Evolutionary conservation across 805 yeast genomes (phyloP).

Genomic region (Metschnikowia hibisci): DNA sequence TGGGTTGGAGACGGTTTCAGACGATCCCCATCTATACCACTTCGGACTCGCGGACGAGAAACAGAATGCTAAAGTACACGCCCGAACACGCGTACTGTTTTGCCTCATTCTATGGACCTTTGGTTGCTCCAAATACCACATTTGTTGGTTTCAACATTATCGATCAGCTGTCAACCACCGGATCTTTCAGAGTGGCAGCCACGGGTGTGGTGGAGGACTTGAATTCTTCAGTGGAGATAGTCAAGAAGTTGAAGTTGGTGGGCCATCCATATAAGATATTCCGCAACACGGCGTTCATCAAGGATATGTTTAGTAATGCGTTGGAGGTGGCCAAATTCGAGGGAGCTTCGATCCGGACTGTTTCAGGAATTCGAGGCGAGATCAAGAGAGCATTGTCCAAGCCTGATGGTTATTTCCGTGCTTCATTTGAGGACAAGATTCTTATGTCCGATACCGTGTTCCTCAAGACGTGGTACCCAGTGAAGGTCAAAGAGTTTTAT

Average conservation of each 20-base stretch:
- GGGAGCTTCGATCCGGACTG: slow-evolving; percentile 96
- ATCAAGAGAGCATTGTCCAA: slow-evolving; percentile 90
- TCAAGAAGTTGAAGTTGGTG: slow-evolving; percentile 89
- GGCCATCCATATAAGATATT: slow-evolving; percentile 93
- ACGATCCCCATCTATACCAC: slow-evolving; percentile 95
- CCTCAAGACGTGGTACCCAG: slow-evolving; percentile 96
- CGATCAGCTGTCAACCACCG: slow-evolving; percentile 77
- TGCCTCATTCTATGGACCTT: slow-evolving; percentile 94
- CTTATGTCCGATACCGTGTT: slow-evolving; percentile 86
- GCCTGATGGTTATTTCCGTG: slow-evolving; percentile 95
- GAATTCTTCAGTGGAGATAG: slow-evolving; percentile 86
- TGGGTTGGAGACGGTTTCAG: slow-evolving; percentile 99
- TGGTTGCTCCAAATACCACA: slow-evolving; percentile 95
- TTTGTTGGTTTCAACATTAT: slow-evolving; percentile 93
- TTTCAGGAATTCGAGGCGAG: slow-evolving; percentile 96
- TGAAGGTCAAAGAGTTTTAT: slow-evolving; percentile 82
- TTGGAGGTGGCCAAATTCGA: slow-evolving; percentile 96
- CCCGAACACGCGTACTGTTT: slow-evolving; percentile 97
- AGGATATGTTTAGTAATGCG: slow-evolving; percentile 90
- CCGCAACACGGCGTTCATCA: slow-evolving; percentile 94
- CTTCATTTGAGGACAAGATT: slow-evolving; percentile 94
- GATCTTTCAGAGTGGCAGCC: slow-evolving; percentile 91
- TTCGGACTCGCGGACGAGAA: slow-evolving; percentile 94
- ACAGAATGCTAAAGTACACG: slow-evolving; percentile 95
- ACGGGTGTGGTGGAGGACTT: slow-evolving; percentile 95